These are phyloP conservation scores for Didymella sp. DNA, from an alignment of 2,329 filamentous ascomycete species.

Conservation along the genomic window DNA sequence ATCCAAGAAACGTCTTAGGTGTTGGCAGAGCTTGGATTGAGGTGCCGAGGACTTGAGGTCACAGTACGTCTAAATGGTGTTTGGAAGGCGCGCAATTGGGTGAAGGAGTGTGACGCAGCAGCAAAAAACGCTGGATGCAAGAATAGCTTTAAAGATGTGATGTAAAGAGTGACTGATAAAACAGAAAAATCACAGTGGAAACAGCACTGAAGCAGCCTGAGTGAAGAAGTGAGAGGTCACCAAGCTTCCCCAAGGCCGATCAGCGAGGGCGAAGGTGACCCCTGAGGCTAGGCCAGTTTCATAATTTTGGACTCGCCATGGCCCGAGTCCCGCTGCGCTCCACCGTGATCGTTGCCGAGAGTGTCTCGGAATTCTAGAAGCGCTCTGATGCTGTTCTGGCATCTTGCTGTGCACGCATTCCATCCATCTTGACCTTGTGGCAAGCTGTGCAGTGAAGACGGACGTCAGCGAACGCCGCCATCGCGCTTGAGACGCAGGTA, in stretches of 20 bases:
- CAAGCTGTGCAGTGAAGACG: neutral
- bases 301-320: slow-evolving; percentile 19
- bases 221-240: slow-evolving; percentile 39
- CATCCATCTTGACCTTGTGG: neutral
- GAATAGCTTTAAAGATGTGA: slow-evolving; percentile 30
- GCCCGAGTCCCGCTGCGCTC: slow-evolving; percentile 17
- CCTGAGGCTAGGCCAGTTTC: slow-evolving; percentile 40
- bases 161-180: slow-evolving; percentile 43
- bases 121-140: slow-evolving; percentile 31
- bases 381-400: slow-evolving; percentile 10
- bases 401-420: slow-evolving; percentile 3
- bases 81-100: slow-evolving; percentile 19
- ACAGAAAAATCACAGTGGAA: slow-evolving; percentile 39
- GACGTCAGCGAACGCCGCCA: slow-evolving; percentile 4
- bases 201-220: slow-evolving; percentile 44
- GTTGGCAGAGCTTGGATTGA: slow-evolving; percentile 38
- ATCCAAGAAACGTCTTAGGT: slow-evolving; percentile 34
- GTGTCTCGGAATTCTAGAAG: slow-evolving; percentile 19
- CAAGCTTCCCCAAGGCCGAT: slow-evolving; percentile 38
- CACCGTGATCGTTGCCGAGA: slow-evolving; percentile 12
- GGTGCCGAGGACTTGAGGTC: slow-evolving; percentile 29
- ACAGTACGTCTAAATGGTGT: slow-evolving; percentile 24
- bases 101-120: slow-evolving; percentile 37
- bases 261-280: slow-evolving; percentile 27
- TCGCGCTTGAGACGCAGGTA: slow-evolving; percentile 22